These are phyloP conservation scores for Triticum timopheevii DNA, from an alignment of 176 grass and related monocot species.

Conservation along the genomic window DNA sequence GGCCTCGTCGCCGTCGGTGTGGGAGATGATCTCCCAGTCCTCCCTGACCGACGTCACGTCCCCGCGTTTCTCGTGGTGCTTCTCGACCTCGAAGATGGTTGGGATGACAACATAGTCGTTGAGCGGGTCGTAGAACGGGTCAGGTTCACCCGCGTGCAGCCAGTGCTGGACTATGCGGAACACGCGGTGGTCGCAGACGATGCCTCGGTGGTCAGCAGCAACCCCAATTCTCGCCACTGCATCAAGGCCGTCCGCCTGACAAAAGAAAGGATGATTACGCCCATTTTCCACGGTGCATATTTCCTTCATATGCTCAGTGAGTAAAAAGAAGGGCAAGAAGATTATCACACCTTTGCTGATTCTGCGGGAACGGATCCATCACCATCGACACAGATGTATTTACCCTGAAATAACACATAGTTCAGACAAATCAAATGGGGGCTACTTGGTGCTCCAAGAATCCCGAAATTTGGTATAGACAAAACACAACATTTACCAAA, in stretches of 20 bases:
- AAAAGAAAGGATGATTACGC: background rate
- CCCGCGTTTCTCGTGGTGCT: constrained; percentile 36
- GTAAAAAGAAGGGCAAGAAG: background rate
- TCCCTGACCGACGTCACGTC: constrained; percentile 51
- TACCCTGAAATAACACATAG: constrained; percentile 44
- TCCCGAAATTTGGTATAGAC: background rate
- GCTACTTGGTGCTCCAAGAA: background rate
- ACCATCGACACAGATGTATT: constrained; percentile 80
- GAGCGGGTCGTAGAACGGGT: constrained; percentile 83
- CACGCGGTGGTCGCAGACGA: constrained; percentile 57
- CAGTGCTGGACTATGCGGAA: constrained; percentile 80
- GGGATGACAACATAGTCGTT: constrained; percentile 84
- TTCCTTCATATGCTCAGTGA: background rate
- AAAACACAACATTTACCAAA: constrained; percentile 17
- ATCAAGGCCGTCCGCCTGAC: constrained; percentile 59
- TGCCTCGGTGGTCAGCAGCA: constrained; percentile 85
- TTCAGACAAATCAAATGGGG: background rate
- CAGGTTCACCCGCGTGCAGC: constrained; percentile 70
- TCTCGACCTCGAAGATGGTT: constrained; percentile 56
- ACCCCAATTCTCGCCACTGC: constrained; percentile 31
- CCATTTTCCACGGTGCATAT: background rate
- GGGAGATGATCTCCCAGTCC: constrained; percentile 85
- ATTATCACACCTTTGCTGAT: constrained; percentile 72
- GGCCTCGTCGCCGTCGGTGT: background rate
- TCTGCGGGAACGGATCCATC: constrained; percentile 90